A percentile compares a stretch with the other conserved stretches of the same genome.
phyloP scores from a whole-genome alignment of 495 filamentous ascomycete species.

The Tuber indicum region DNA sequence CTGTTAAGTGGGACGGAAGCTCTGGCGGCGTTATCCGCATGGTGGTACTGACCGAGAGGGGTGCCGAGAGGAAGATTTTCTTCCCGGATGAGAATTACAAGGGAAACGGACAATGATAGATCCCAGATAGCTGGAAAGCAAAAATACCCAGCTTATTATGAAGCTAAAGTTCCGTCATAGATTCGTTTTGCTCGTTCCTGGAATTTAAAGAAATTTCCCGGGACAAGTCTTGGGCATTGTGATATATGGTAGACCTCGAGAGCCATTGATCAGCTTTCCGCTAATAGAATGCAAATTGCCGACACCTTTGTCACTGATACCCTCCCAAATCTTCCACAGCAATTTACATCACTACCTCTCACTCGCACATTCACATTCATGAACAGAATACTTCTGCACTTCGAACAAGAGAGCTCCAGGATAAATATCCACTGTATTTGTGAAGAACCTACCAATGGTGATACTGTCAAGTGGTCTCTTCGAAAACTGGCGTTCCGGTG shows the following conservation, averaged over 20 bases:
- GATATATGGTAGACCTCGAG: neutral
- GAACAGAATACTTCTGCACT: neutral
- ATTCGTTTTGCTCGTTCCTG: neutral
- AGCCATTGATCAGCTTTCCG: neutral
- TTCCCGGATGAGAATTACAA: conserved; percentile 41
- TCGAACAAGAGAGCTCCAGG: neutral
- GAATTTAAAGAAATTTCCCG: neutral
- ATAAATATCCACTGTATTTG: neutral
- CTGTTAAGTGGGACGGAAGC: conserved; percentile 98
- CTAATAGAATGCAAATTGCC: neutral
- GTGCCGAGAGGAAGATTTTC: conserved; percentile 40
- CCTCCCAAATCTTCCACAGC: neutral
- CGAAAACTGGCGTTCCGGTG: neutral
- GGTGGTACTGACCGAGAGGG: conserved; percentile 76
- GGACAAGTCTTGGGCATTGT: neutral
- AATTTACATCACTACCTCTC: neutral
- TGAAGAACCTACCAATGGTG: neutral
- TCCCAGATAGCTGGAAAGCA: neutral
- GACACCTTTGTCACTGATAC: neutral
- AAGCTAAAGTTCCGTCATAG: neutral
- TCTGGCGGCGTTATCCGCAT: conserved; percentile 96
- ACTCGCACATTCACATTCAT: neutral
- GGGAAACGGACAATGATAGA: conserved; percentile 32
- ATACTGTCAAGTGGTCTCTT: neutral
- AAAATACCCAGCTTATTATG: neutral